These are phyloP conservation scores for Serendipita indica DNA, from an alignment of 768 basidiomycete species.

Conservation along the genomic window DNA sequence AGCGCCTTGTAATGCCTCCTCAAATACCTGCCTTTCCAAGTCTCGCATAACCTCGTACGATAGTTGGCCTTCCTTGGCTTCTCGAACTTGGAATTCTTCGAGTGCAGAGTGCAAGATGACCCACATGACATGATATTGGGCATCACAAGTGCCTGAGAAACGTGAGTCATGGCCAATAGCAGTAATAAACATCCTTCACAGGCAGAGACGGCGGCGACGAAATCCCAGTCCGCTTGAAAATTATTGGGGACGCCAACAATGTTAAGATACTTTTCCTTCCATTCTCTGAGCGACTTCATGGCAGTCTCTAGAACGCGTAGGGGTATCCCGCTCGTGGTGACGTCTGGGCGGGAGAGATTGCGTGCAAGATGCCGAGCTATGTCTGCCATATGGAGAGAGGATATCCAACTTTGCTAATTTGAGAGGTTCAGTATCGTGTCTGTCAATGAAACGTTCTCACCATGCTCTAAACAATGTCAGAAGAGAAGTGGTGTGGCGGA, in stretches of 20 bases:
- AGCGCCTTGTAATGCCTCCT: conserved; percentile 75
- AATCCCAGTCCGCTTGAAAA: conserved; percentile 81
- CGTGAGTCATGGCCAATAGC: conserved; percentile 9
- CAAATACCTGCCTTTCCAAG: conserved; percentile 51
- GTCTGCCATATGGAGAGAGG: conserved; percentile 69
- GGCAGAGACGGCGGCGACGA: conserved; percentile 57
- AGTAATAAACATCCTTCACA: conserved; percentile 26
- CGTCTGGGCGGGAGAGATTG: conserved; percentile 64
- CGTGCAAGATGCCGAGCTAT: conserved; percentile 70
- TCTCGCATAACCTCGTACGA: conserved; percentile 32
- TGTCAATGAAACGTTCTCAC: conserved; percentile 6
- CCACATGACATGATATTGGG: conserved; percentile 88
- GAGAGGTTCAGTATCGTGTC: too few species aligned
- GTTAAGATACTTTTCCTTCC: conserved; percentile 62
- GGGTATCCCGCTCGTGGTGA: conserved; percentile 64
- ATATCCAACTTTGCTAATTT: conserved; percentile 63
- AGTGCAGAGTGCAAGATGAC: conserved; percentile 67
- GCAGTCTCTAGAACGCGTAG: conserved; percentile 45
- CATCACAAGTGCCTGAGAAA: conserved; percentile 55
- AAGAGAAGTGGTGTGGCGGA: not conserved
- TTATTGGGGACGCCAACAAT: conserved; percentile 76
- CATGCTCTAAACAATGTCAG: not conserved
- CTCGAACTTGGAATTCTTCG: conserved; percentile 72
- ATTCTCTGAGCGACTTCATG: conserved; percentile 42
- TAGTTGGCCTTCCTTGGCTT: conserved; percentile 36